Evolutionary conservation across 352 stramenopile genomes (phyloP).

Genomic region (Phytopythium mirpurense): DNA sequence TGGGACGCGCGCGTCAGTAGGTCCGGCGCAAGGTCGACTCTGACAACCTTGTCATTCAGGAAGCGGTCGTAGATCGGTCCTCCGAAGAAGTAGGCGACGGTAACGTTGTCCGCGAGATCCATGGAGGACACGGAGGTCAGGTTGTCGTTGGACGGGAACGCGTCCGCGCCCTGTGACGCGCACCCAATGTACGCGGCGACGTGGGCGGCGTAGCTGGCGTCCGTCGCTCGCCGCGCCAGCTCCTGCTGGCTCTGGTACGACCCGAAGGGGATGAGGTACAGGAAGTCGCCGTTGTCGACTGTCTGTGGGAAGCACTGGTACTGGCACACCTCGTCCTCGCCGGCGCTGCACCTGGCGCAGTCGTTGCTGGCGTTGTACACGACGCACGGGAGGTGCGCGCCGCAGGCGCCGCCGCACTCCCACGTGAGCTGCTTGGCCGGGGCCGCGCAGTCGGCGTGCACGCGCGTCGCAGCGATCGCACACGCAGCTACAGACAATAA

Average conservation of each 20-base stretch:
- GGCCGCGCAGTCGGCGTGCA: not conserved
- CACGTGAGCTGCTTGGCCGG: not conserved
- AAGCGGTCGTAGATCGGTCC: not conserved
- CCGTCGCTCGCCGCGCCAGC: not conserved
- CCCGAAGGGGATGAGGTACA: slow-evolving; percentile 1
- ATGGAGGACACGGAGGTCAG: slow-evolving; percentile 25
- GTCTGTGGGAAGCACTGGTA: not conserved
- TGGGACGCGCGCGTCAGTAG: not conserved
- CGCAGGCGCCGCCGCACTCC: not conserved
- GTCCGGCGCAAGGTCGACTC: not conserved
- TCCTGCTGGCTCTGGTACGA: not conserved
- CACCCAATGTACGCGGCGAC: too few species aligned
- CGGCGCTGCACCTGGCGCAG: not conserved
- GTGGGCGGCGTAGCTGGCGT: not conserved
- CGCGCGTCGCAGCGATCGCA: too few species aligned
- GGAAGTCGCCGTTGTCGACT: not conserved
- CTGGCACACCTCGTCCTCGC: not conserved
- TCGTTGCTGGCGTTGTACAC: not conserved
- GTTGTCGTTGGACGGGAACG: slow-evolving; percentile 2
- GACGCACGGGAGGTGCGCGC: not conserved
- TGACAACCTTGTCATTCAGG: not conserved
- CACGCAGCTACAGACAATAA: too few species aligned
- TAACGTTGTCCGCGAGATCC: slow-evolving; percentile 38
- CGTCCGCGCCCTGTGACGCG: not conserved
- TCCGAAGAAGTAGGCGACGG: not conserved